Base-by-base conservation (phyloP, 2,329 filamentous ascomycete species). In the Cytospora chrysosperma region DNA sequence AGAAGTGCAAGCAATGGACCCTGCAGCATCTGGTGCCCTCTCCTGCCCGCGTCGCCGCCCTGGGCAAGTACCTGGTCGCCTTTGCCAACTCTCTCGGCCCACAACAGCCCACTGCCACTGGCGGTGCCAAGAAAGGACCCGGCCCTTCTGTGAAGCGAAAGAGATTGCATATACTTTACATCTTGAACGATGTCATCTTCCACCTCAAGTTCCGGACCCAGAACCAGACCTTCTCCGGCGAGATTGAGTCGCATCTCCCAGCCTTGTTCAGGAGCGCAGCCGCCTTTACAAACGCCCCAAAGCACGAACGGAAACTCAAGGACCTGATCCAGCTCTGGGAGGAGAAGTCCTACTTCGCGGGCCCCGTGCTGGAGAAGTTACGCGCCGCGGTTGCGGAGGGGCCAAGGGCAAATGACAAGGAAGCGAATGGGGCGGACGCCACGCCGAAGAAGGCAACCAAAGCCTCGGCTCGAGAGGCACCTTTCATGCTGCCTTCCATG, bases 1-100 rank as follows among this genome's bases (percentile, higher is more conserved):
- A 96, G 93, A 90, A 86, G 82, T 93, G 91, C 84, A 96, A 93
- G 84, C 82, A 85, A 77, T 96, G 92, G 92, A 88, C 94, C 71
- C 77, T 93, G 73, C 83, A 84, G 70, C 85, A 92, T 78, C 81
- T 94, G 73, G 81, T 85, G 70, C 82, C 83, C 63, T 95, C 92
- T 65, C 75, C 84, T 62, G 79, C 83, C 69, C 88, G 92, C 70
- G 83, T 86, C 68, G 78, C 81, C 64, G 85, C 88, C 50, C 78
- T 96, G 68, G 90, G 86, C 69, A 93, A 92, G 76, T 96, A 92
- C 76, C 78, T 96, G 67, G 82, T 84, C 66, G 86, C 88, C 55
- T 78, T 94, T 64, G 84, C 89, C 68, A 85, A 82, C 67, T 88
- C 88, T 50, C 83, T 87, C 70, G 70, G 62, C 68, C 59, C 64